These are phyloP conservation scores for Pseudocercospora cruenta DNA, from an alignment of 2,329 filamentous ascomycete species.

Conservation along the genomic window DNA sequence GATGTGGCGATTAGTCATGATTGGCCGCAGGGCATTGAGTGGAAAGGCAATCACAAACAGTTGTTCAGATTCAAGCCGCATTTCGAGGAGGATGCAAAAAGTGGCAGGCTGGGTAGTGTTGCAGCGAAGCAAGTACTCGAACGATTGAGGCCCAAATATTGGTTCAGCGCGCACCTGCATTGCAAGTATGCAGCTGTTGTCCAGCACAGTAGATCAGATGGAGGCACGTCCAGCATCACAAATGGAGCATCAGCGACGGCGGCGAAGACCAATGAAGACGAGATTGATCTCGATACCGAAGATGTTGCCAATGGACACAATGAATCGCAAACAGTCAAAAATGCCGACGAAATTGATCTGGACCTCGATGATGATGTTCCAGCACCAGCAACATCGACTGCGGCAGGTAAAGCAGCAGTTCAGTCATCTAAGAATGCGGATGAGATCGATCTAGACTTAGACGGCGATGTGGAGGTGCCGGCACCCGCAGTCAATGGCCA, in stretches of 20 bases:
- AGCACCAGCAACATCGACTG: not conserved
- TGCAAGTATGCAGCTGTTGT: conserved; percentile 76
- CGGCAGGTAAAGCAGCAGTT: conserved; percentile 10
- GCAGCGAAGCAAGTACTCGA: conserved; percentile 83
- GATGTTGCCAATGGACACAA: conserved; percentile 21
- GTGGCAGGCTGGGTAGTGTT: conserved; percentile 75
- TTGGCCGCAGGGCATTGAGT: conserved; percentile 86
- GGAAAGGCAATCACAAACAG: conserved; percentile 68
- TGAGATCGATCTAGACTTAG: conserved; percentile 47
- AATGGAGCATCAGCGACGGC: not conserved
- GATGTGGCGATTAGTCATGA: conserved; percentile 94
- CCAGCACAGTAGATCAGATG: conserved; percentile 43
- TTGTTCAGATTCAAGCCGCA: conserved; percentile 75
- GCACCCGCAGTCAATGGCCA: conserved; percentile 6
- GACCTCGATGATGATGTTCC: conserved; percentile 48
- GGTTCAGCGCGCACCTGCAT: conserved; percentile 91
- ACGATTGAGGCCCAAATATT: conserved; percentile 77
- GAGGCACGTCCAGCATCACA: not conserved
- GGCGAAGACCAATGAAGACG: conserved; percentile 29
- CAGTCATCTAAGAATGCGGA: conserved; percentile 33
- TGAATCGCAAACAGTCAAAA: conserved; percentile 38
- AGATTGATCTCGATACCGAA: conserved; percentile 49
- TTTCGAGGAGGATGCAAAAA: conserved; percentile 74
- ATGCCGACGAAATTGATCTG: conserved; percentile 68
- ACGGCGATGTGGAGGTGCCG: conserved; percentile 25